Percentiles rank a stretch among this genome's conserved stretches.
These are phyloP conservation scores for Isatis tinctoria DNA, from an alignment of 345 rosid genomes.

Conservation along the genomic window DNA sequence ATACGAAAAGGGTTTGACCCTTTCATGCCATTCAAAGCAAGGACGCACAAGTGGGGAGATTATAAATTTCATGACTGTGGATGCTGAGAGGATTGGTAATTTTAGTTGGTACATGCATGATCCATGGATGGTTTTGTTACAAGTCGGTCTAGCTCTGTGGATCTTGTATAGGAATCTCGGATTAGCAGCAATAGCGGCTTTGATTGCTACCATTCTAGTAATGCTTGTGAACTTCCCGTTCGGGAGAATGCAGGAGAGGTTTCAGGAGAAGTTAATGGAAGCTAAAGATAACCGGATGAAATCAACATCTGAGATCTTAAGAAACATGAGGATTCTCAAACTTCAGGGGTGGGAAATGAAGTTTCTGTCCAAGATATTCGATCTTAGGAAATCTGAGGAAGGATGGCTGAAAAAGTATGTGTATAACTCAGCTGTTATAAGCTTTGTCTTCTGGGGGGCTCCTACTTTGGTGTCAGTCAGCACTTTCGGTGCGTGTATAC, in stretches of 20 bases:
- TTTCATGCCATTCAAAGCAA: constrained; percentile 52
- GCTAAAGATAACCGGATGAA: constrained; percentile 67
- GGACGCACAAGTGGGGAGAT: constrained; percentile 68
- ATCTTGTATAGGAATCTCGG: constrained; percentile 63
- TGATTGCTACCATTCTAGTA: constrained; percentile 47
- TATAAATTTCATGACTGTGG: constrained; percentile 66
- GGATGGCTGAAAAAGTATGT: constrained; percentile 60
- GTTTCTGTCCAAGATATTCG: constrained; percentile 56
- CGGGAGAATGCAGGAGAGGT: constrained; percentile 55
- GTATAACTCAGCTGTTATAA: constrained; percentile 43
- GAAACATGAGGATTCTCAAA: constrained; percentile 76
- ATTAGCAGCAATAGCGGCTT: constrained; percentile 50
- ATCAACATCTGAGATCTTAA: constrained; percentile 56
- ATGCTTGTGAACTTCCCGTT: constrained; percentile 56
- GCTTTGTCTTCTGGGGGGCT: constrained; percentile 62
- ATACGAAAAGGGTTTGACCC: constrained; percentile 59
- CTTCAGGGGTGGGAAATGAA: constrained; percentile 84
- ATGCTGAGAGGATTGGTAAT: constrained; percentile 56
- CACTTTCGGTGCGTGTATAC: constrained; percentile 59
- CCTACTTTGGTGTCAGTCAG: constrained; percentile 58
- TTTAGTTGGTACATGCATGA: constrained; percentile 60
- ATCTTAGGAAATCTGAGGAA: constrained; percentile 43
- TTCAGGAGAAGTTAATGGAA: constrained; percentile 67
- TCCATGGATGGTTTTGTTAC: constrained; percentile 52
- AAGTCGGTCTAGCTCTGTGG: constrained; percentile 50